Base-by-base conservation (phyloP, 768 basidiomycete species). In the Suillus ampliporus region DNA sequence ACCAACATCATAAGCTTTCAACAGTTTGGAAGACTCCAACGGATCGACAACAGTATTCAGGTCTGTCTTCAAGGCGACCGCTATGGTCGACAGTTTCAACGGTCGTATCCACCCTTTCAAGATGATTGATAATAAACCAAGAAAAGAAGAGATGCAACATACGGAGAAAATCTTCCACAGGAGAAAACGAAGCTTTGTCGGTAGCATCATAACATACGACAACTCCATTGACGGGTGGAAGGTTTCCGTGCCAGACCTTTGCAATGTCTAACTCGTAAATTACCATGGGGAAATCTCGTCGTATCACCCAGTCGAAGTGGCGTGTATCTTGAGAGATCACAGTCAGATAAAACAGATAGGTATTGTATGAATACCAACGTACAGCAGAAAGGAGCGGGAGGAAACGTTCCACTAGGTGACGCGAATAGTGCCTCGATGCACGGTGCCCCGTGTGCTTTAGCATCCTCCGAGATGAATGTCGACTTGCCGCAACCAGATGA, bases 61-160 rank as follows among this genome's bases (percentile, higher is more conserved):
- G 70, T 97, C 92, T 6, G 89, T 88, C 74, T 97, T 98, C 79
- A 95, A 94, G 5, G 92, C 94, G 15, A 98, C 80, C 14, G 94
- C 90, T 50, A 97, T 82, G 28, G 85, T 78, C 10, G 91, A 85
- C 41, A 90, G 77, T 62, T 83, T 84, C 70, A 86, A 76, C 57
- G 81, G 78, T 68, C 77, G 79, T 74, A 86, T 89, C 62, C 83
- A 77, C 68, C 82, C 92, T 94, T 68, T 35, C 28, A 58, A 37
- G 48, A 65, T 64, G 52, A 68, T 64, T 40, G 23, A 43, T 59
- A 59, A 41, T 59, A 60, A 50, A 66, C 56, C 47, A 21, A n/a
- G 31, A 60, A 62, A 34, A 8, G 48, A 28, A 46, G 28, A 15
- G 50, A 60, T 44, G 57, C 5, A 19, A 84, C 92, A 75, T 71